Base-by-base conservation (phyloP, 305 asterid species). In the Coffea humblotiana region DNA sequence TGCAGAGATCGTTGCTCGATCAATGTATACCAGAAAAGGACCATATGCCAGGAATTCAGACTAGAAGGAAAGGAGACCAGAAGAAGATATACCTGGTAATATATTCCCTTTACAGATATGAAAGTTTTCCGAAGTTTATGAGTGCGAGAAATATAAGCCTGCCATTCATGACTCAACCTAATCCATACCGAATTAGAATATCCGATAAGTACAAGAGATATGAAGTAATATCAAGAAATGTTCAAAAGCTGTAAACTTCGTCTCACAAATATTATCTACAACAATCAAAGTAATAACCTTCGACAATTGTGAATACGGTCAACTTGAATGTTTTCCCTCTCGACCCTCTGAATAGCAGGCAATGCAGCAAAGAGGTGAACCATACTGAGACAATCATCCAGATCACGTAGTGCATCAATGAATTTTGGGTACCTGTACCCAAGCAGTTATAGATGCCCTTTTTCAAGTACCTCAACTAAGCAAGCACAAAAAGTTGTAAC, bases 131-230 rank as follows among this genome's bases (percentile, higher is more conserved):
- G 85, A 29, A 96, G 93, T 82, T 89, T 94, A 84, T 96, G 97
- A 74, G 97, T 89, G 79, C 97, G 95, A 78, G 94, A 89, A 77
- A 96, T 84, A 76, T 90, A 96, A 37, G 98, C 99, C 90, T 90
- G 98, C 98, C 98, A 96, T 90, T 96, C 99, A 81, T 96, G 97
- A 85, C 98, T 93, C 92, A 96, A 86, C 94, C 99, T 94, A 83
- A 54, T 16, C 60, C 69, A 58, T 80, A 82, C 48, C 67, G 60
- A 75, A 21, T 37, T 52, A 66, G 25, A 65, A 75, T 56, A 82
- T 72, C 40, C 67, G 14, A 67, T 72, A 67, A 77, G 29, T 27
- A 82, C 6, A 21, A 25, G 29, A 60, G 32, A 32, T 29, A 71
- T 56, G 61, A 61, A 61, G 35, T 72, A 2, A 79, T 58, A 37